These are phyloP conservation scores for Boletus sp. DNA, from an alignment of 1,284 basidiomycete species.

Conservation along the genomic window DNA sequence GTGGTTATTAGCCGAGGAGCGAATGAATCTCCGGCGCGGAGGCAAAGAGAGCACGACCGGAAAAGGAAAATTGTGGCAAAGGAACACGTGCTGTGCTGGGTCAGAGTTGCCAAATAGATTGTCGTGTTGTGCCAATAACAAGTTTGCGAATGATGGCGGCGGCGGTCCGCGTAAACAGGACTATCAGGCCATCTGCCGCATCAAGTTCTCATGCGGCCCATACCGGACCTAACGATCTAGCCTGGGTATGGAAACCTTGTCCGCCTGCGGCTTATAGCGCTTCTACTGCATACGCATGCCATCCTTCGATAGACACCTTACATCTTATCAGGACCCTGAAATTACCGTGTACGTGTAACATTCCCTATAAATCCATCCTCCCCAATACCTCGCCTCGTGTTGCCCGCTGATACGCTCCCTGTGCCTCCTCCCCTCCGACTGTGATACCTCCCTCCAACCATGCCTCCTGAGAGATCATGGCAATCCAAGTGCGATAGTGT, in stretches of 20 bases:
- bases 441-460: slow-evolving; percentile 34
- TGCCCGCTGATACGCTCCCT: slow-evolving; percentile 23
- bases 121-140: slow-evolving; percentile 5
- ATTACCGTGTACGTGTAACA: slow-evolving; percentile 35
- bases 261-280: slow-evolving; percentile 16
- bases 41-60: slow-evolving; percentile 9
- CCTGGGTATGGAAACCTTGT: slow-evolving; percentile 29
- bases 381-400: slow-evolving; percentile 26
- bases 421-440: slow-evolving; percentile 6
- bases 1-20: slow-evolving; percentile 23
- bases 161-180: slow-evolving; percentile 16
- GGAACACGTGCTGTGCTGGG: slow-evolving; percentile 15
- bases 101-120: slow-evolving; percentile 19
- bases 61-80: slow-evolving; percentile 10
- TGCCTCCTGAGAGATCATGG: slow-evolving; percentile 56
- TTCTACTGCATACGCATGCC: slow-evolving; percentile 33
- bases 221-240: slow-evolving; percentile 18
- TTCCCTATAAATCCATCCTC: slow-evolving; percentile 32
- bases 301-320: slow-evolving; percentile 32
- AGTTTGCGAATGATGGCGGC: slow-evolving; percentile 16
- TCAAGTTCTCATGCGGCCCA: slow-evolving; percentile 16
- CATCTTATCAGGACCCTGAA: slow-evolving; percentile 34
- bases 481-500: slow-evolving; percentile 39
- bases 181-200: slow-evolving; percentile 8
- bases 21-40: slow-evolving; percentile 20